Base-by-base conservation (phyloP, 1,284 basidiomycete genomes). In the Bjerkandera adusta region DNA sequence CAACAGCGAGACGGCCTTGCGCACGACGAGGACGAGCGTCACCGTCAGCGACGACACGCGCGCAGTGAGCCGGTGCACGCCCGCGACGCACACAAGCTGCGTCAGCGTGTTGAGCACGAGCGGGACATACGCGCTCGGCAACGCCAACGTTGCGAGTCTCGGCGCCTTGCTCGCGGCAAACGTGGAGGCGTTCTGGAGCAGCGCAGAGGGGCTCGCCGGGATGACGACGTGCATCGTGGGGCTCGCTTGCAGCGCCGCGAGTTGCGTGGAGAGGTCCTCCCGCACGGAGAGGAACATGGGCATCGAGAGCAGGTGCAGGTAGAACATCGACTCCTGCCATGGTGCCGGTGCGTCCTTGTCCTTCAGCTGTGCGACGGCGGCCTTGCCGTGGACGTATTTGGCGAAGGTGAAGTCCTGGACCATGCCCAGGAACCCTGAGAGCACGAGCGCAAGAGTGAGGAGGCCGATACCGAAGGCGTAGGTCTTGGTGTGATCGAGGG, bases 301-400 rank as follows among this genome's bases (percentile, higher is more conserved):
- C 11, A 91, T 71, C 4, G 80, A 78, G 44, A 89, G 75, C 59
- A 83, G 81, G 64, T 90, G 86, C 18, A 89, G 71, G 65, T 94
- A 97, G 69, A 97, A 97, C 74, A 97, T 83, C 25, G 81, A 85
- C 68, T 97, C 94, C 59, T 88, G 81, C 94, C 94, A 97, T 7
- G 58, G 18, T 13, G 40, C 30, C 5, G 45, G 52, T 22, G 47
- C 47, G 30, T 35, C 27, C 12, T 61, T 51, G 22, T 36, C 41
- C 42, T 60, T 57, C 15, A 47, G 47, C 4, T 25, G 16, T 32
- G 50, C 34, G 38, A 18, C 15, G 27, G 36, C 20, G 15, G 33
- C 21, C 33, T 12, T n/a, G 10, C 16, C 18, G 13, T 70, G 67
- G 13, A 83, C 81, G 61, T 93, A 92, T 35, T 65, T 69, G 13